These are phyloP conservation scores for Magnaporthales sp. DNA, from an alignment of 2,329 filamentous ascomycete genomes.

Conservation along the genomic window DNA sequence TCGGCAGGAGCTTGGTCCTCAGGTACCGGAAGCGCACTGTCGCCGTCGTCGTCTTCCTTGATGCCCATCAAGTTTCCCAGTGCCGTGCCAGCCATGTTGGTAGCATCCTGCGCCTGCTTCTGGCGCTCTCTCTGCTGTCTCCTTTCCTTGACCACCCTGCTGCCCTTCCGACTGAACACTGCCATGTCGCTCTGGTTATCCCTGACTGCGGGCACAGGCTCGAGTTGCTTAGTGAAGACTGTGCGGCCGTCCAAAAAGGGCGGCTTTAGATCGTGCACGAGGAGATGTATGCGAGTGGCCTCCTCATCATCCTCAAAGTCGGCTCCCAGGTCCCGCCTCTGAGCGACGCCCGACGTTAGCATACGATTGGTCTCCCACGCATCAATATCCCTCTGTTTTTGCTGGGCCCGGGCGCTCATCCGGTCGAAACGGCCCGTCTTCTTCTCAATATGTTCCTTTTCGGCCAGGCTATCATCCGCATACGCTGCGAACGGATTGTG, in stretches of 20 bases:
- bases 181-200: conserved; percentile 98
- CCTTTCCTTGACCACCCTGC: conserved; percentile 82
- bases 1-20: conserved; percentile 43
- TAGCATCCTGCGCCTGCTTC: conserved; percentile 90
- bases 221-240: conserved; percentile 94
- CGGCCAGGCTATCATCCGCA: conserved; percentile 64
- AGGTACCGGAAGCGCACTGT: conserved; percentile 73
- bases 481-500: conserved; percentile 84
- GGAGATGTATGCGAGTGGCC: conserved; percentile 75
- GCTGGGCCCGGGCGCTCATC: conserved; percentile 65
- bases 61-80: conserved; percentile 93
- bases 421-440: conserved; percentile 61
- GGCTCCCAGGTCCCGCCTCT: conserved; percentile 69
- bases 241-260: conserved; percentile 92
- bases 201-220: conserved; percentile 85
- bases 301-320: conserved; percentile 92
- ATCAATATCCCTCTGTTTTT: conserved; percentile 90
- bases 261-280: conserved; percentile 88
- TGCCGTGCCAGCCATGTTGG: conserved; percentile 83
- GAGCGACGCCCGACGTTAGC: conserved; percentile 92
- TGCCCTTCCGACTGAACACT: conserved; percentile 92
- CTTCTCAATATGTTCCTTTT: conserved; percentile 66
- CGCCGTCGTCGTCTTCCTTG: conserved; percentile 76
- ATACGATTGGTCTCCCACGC: conserved; percentile 99
- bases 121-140: conserved; percentile 88